A percentile compares a stretch with the other conserved stretches of the same genome.
phyloP scores from a whole-genome alignment of 78 protist species.

The Dictyostelium discoideum region DNA sequence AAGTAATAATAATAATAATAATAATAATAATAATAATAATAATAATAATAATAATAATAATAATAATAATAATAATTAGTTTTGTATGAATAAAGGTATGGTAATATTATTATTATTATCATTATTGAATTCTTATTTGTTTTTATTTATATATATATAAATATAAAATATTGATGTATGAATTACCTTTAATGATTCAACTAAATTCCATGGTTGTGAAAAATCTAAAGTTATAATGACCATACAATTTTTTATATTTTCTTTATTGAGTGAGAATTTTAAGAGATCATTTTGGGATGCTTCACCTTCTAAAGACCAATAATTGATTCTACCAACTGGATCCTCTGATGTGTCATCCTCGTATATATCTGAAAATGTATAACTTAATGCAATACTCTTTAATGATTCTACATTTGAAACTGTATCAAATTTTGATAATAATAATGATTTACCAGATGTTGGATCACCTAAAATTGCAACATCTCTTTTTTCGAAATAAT shows the following conservation, averaged over 20 bases:
- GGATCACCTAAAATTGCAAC: constrained; percentile 75
- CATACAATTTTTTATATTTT: constrained; percentile 56
- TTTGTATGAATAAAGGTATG: neutral
- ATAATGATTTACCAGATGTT: constrained; percentile 53
- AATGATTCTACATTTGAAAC: constrained; percentile 40
- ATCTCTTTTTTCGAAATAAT: constrained; percentile 59
- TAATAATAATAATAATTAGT: neutral
- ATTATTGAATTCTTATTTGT: too few species aligned
- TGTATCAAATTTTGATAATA: constrained; percentile 66
- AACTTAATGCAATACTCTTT: constrained; percentile 71
- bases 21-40: neutral
- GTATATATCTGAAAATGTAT: constrained; percentile 59
- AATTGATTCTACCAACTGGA: constrained; percentile 74
- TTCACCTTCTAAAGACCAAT: constrained; percentile 82
- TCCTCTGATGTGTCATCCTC: constrained; percentile 70
- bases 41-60: too few species aligned
- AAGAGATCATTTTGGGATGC: constrained; percentile 63
- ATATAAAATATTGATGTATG: neutral
- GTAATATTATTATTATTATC: neutral
- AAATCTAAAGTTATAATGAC: constrained; percentile 74
- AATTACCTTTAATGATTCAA: constrained; percentile 58
- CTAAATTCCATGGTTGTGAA: constrained; percentile 80
- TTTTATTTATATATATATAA: too few species aligned
- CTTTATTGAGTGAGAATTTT: constrained; percentile 60
- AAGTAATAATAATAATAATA: neutral